phyloP scores from a whole-genome alignment of 2,329 filamentous ascomycete species.

The Pseudomassariella vexata region DNA sequence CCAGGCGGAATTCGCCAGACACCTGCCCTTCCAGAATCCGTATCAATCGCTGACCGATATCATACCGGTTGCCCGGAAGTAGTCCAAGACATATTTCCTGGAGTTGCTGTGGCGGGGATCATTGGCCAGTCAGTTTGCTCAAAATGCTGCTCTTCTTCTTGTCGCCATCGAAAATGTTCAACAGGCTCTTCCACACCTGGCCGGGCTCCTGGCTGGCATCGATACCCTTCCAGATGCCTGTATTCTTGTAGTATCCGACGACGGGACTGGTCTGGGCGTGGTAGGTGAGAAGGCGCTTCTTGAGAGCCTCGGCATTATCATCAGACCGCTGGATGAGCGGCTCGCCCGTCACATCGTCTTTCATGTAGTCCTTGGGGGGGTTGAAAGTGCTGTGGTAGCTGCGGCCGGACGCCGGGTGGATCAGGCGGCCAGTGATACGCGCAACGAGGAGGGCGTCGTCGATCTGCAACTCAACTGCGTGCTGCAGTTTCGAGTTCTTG shows the following conservation, averaged over 20 bases:
- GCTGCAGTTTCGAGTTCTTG: conserved; percentile 80
- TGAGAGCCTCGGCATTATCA: conserved; percentile 92
- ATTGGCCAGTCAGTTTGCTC: conserved; percentile 31
- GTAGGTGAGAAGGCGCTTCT: conserved; percentile 91
- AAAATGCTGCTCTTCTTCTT: conserved; percentile 42
- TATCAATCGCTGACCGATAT: too few relatives aligned
- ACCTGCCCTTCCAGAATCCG: too few relatives aligned
- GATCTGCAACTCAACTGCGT: conserved; percentile 94
- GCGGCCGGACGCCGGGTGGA: conserved; percentile 93
- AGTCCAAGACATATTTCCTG: neutral
- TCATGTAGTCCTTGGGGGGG: conserved; percentile 91
- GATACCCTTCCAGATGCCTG: conserved; percentile 91
- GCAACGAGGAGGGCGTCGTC: conserved; percentile 90
- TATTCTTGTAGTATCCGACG: conserved; percentile 94
- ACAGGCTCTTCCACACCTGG: conserved; percentile 89
- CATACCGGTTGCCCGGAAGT: too few relatives aligned
- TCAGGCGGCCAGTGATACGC: conserved; percentile 90
- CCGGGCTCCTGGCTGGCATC: conserved; percentile 95
- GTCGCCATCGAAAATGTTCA: conserved; percentile 73
- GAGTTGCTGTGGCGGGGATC: conserved; percentile 6
- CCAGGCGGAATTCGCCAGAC: too few relatives aligned
- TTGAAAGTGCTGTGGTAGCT: conserved; percentile 99
- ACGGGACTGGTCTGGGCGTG: conserved; percentile 91
- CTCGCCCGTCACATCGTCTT: conserved; percentile 94
- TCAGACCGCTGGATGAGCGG: conserved; percentile 93